Conservation (phyloP, 129 eudicot species). For the Helichrysum umbraculigerum region DNA sequence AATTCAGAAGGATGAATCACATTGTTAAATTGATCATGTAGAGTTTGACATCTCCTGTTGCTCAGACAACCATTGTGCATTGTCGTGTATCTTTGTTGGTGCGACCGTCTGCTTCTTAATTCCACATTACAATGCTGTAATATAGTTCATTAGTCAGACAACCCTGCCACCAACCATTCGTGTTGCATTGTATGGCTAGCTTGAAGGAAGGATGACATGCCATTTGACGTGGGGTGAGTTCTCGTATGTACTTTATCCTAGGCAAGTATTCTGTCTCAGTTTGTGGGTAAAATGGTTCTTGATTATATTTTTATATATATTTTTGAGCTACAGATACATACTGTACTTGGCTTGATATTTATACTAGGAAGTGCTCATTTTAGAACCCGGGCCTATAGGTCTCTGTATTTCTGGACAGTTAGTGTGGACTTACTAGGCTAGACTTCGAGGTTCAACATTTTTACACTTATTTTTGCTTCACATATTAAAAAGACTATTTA, state of each 20-base stretch:
- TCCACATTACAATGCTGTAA: constrained; percentile 32
- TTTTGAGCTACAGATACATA: constrained; percentile 17
- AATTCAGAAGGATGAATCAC: neutral
- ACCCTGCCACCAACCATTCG: constrained; percentile 17
- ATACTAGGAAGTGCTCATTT: constrained; percentile 15
- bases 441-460: constrained; percentile 20
- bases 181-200: constrained; percentile 34
- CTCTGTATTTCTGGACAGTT: constrained; percentile 25
- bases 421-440: constrained; percentile 17
- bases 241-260: constrained; percentile 28
- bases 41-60: constrained; percentile 22
- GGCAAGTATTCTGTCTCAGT: constrained; percentile 31
- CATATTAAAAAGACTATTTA: constrained; percentile 1
- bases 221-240: constrained; percentile 28
- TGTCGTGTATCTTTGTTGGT: constrained; percentile 28
- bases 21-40: constrained; percentile 15
- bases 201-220: constrained; percentile 23
- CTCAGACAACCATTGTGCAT: constrained; percentile 31
- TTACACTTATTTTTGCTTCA: constrained; percentile 1
- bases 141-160: constrained; percentile 33
- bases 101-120: constrained; percentile 25
- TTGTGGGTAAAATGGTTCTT: constrained; percentile 30
- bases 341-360: constrained; percentile 5
- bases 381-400: constrained; percentile 16
- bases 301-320: constrained; percentile 6